Conservation (phyloP, 495 filamentous ascomycete genomes). For the Neurospora sp. region DNA sequence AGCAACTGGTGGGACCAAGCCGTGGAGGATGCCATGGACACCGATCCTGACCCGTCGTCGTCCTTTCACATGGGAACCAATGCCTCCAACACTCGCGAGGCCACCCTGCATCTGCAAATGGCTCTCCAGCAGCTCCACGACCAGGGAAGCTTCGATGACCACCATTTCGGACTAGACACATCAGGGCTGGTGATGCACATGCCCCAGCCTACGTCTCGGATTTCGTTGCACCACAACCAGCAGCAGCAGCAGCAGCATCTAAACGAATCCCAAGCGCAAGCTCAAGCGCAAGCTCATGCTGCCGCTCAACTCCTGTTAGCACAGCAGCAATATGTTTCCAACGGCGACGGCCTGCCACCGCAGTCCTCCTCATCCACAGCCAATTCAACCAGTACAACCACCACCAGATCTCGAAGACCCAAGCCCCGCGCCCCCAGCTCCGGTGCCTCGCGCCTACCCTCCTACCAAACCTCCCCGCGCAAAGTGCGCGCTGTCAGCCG, state of each 20-base stretch:
- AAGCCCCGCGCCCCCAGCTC: constrained; percentile 34
- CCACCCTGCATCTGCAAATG: neutral
- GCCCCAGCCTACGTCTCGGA: constrained; percentile 9
- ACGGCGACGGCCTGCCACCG: neutral
- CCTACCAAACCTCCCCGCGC: constrained; percentile 24
- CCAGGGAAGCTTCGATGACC: constrained; percentile 18
- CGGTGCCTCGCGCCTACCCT: constrained; percentile 26
- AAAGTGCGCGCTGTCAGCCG: constrained; percentile 22
- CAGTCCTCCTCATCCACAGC: neutral
- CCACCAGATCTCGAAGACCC: constrained; percentile 17
- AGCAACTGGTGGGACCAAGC: constrained; percentile 24
- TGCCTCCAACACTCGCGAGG: constrained; percentile 1
- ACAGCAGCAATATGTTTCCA: neutral
- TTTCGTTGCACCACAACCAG: constrained; percentile 1
- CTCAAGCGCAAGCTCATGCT: neutral
- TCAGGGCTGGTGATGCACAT: constrained; percentile 32
- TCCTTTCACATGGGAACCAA: constrained; percentile 7
- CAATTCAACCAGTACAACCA: neutral
- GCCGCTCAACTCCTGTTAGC: neutral
- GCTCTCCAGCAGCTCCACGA: constrained; percentile 5
- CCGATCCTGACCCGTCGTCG: neutral
- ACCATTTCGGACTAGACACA: constrained; percentile 11
- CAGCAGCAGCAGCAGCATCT: constrained; percentile 7
- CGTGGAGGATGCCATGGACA: constrained; percentile 11
- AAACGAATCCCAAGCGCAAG: neutral